Base-by-base conservation (phyloP, 768 basidiomycete species). In the Trametes coccinea region DNA sequence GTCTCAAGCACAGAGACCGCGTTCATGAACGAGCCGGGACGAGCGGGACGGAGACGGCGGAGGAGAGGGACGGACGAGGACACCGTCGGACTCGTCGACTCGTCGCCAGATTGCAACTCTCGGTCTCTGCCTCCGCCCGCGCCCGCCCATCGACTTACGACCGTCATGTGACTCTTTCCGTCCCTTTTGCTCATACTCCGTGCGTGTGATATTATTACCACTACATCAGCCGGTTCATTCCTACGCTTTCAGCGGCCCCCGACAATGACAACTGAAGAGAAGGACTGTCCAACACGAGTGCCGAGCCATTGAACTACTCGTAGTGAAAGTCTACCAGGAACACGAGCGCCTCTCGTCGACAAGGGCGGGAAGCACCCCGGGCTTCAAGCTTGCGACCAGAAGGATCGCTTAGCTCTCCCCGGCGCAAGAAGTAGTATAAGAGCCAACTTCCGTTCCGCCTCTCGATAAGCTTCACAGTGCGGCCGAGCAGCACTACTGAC, bases 91-190 rank as follows among this genome's bases (percentile, higher is more conserved):
- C 58, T 59, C 40, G 57, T 45, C 40, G 59, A 41, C 56, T 53
- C 56, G 62, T 63, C 57, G 56, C 57, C 52, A 54, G 62, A 61
- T 54, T 56, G 45, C 51, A 51, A 58, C 39, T 43, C 47, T 56
- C 56, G 56, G 43, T 41, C 54, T 41, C 48, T 53, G 30, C 41
- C 44, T 5, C 51, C 54, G 56, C 50, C 63, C 54, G 47, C 62
- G 56, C 40, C 52, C 53, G 45, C 53, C 37, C 44, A 29, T 49
- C 30, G 22, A 13, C n/a, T 43, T 43, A 10, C 53, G 60, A 45
- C 55, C 43, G 31, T 64, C 63, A 64, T 57, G 63, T 64, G 63
- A 64, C 59, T n/a, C 9, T 27, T 41, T 44, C 29, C 17, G 14
- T 30, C 34, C 53, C 17, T 33, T 53, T n/a, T 6, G 30, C 48